A percentile compares a stretch with the other conserved stretches of the same genome.
Conservation (phyloP, 257 asterid genomes). For the Fraxinus pennsylvanica region DNA sequence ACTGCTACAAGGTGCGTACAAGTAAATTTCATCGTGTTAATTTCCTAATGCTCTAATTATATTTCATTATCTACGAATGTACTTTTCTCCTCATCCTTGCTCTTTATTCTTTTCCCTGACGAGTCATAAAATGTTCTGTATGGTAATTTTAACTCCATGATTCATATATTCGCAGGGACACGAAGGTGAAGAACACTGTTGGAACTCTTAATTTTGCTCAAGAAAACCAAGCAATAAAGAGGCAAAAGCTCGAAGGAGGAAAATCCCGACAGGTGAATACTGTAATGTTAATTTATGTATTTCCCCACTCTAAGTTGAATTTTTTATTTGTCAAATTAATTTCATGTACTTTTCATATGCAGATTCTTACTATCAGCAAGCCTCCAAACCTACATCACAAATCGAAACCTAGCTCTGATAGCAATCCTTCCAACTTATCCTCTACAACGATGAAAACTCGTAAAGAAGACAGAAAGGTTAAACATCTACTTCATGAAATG, state of each 20-base stretch:
- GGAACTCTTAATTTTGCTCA: constrained; percentile 70
- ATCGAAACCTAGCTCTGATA: constrained; percentile 54
- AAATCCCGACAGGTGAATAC: constrained; percentile 68
- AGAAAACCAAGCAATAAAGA: constrained; percentile 85
- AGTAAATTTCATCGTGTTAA: background rate
- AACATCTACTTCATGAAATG: background rate
- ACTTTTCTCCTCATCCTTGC: background rate
- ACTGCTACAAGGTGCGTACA: constrained; percentile 56
- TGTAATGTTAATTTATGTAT: background rate
- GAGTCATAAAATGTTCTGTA: background rate
- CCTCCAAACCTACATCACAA: constrained; percentile 74
- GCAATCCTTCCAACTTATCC: constrained; percentile 46
- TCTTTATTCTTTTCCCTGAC: background rate
- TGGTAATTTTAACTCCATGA: constrained; percentile 18
- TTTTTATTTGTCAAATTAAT: background rate
- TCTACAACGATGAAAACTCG: constrained; percentile 48
- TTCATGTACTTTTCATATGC: constrained; percentile 13
- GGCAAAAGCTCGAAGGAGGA: constrained; percentile 89
- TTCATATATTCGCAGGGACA: constrained; percentile 41
- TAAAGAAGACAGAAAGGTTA: constrained; percentile 79
- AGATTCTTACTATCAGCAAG: constrained; percentile 75
- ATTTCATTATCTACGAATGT: background rate
- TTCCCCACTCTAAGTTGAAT: background rate
- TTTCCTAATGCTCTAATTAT: background rate
- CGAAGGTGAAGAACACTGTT: constrained; percentile 41